These are phyloP conservation scores for Paragyromitra xinjiangensis DNA, from an alignment of 495 filamentous ascomycete species.

Conservation along the genomic window DNA sequence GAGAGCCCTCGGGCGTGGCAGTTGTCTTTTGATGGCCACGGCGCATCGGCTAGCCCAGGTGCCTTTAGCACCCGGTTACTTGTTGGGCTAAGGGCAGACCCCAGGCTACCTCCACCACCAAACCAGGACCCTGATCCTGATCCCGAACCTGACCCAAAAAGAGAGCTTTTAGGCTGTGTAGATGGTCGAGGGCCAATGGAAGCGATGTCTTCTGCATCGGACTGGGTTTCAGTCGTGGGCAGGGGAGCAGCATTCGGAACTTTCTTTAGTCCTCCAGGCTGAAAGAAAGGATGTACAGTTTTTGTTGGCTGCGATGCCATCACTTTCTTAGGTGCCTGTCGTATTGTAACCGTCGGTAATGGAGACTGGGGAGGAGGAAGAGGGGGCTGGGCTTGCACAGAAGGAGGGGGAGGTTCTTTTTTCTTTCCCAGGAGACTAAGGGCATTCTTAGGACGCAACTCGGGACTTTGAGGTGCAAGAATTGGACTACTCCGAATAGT, in stretches of 20 bases:
- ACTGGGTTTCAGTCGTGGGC: slow-evolving; percentile 25
- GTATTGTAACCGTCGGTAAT: slow-evolving; percentile 33
- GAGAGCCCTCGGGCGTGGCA: slow-evolving; percentile 66
- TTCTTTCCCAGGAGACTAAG: slow-evolving; percentile 60
- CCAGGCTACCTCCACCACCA: slow-evolving; percentile 23
- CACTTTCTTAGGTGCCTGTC: slow-evolving; percentile 50
- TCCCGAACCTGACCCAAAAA: not conserved
- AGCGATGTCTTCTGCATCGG: slow-evolving; percentile 53
- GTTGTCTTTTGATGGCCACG: slow-evolving; percentile 76
- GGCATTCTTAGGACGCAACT: slow-evolving; percentile 20
- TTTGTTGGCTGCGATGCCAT: slow-evolving; percentile 62
- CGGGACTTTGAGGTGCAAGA: slow-evolving; percentile 43
- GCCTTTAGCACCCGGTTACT: slow-evolving; percentile 64
- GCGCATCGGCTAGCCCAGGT: slow-evolving; percentile 68
- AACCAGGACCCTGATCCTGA: not conserved
- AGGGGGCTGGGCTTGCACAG: slow-evolving; percentile 10
- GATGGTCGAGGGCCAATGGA: slow-evolving; percentile 58
- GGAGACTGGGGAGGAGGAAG: not conserved
- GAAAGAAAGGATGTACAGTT: slow-evolving; percentile 83
- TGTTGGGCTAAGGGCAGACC: slow-evolving; percentile 53
- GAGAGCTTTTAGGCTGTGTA: slow-evolving; percentile 43
- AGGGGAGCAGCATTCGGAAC: slow-evolving; percentile 12
- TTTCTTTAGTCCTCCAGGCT: slow-evolving; percentile 50
- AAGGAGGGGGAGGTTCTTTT: slow-evolving; percentile 60
- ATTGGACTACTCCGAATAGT: slow-evolving; percentile 37